phyloP scores from a whole-genome alignment of 208 protist species.

The Acanthamoeba lenticulata region DNA sequence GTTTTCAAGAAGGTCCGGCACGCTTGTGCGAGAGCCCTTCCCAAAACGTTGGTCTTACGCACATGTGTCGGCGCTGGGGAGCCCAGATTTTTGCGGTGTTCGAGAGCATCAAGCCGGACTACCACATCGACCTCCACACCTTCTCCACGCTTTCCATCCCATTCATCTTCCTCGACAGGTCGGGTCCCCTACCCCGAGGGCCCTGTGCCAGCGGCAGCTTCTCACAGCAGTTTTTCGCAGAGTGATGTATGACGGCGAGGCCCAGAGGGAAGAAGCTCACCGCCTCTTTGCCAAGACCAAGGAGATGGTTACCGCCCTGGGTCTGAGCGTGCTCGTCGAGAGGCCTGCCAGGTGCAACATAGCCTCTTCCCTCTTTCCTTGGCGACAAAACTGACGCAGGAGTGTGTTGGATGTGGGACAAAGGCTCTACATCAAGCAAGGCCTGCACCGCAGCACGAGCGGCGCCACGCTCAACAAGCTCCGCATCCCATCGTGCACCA shows the following conservation, averaged over 20 bases:
- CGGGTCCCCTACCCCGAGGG: neutral
- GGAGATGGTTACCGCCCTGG: neutral
- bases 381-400: too few species aligned
- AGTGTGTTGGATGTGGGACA: too few species aligned
- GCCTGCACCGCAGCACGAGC: neutral
- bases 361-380: neutral
- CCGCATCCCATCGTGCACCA: neutral
- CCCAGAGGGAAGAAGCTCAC: neutral
- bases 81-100: neutral
- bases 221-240: neutral
- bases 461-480: slow-evolving; percentile 2
- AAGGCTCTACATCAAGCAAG: neutral
- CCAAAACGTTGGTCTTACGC: neutral
- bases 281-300: neutral
- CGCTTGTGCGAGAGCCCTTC: neutral
- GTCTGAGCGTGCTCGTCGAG: neutral
- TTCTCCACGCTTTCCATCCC: slow-evolving; percentile 1
- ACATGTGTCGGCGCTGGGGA: neutral
- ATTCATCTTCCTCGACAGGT: slow-evolving; percentile 22
- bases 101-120: neutral
- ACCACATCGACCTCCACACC: slow-evolving; percentile 20
- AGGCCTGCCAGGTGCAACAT: neutral
- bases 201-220: neutral
- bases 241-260: slow-evolving; percentile 17
- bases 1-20: neutral